Conservation (phyloP, 345 rosid genomes). For the Dipteronia dyeriana region DNA sequence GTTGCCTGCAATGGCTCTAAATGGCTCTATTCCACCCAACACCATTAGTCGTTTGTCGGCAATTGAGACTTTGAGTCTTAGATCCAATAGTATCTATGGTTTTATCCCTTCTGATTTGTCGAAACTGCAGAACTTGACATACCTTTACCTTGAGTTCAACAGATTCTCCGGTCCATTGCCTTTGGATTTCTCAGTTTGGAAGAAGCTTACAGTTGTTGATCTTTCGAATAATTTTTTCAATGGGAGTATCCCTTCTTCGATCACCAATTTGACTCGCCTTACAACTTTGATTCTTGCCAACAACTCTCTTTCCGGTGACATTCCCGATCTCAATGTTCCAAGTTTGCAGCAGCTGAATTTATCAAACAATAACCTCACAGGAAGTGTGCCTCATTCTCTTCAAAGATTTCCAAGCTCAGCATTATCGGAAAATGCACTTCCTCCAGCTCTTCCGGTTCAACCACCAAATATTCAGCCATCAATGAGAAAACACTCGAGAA, state of each 20-base stretch:
- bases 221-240: slow-evolving; percentile 64
- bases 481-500: slow-evolving; percentile 33
- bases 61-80: slow-evolving; percentile 63
- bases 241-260: slow-evolving; percentile 61
- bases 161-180: slow-evolving; percentile 67
- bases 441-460: slow-evolving; percentile 39
- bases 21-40: slow-evolving; percentile 51
- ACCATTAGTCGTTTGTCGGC: slow-evolving; percentile 63
- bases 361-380: slow-evolving; percentile 68
- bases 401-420: slow-evolving; percentile 63
- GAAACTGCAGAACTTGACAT: slow-evolving; percentile 57
- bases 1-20: slow-evolving; percentile 61
- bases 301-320: slow-evolving; percentile 71
- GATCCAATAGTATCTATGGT: slow-evolving; percentile 75
- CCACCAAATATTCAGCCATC: slow-evolving; percentile 43
- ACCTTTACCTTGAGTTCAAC: slow-evolving; percentile 70
- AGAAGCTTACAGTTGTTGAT: slow-evolving; percentile 54
- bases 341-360: slow-evolving; percentile 58
- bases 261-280: slow-evolving; percentile 52
- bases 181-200: slow-evolving; percentile 65
- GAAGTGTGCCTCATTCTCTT: slow-evolving; percentile 62
- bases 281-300: slow-evolving; percentile 56
- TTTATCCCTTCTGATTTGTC: slow-evolving; percentile 61
- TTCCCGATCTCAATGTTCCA: slow-evolving; percentile 58
- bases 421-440: slow-evolving; percentile 38